Conservation (phyloP, 148 eudicot species). For the Suaeda aralocaspica region DNA sequence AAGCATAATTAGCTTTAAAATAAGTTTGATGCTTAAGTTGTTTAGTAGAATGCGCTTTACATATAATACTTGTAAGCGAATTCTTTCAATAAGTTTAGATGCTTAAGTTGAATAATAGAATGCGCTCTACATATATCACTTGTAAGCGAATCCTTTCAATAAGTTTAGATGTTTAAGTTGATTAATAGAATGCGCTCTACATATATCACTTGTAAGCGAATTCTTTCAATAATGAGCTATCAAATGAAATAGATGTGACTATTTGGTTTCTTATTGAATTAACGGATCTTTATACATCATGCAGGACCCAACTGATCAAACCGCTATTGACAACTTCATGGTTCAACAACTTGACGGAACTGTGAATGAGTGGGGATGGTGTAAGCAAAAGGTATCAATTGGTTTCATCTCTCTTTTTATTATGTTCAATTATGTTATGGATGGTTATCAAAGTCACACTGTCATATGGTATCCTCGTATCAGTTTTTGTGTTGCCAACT, state of each 20-base stretch:
- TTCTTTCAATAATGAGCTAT: not conserved
- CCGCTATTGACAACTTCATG: slow-evolving; percentile 86
- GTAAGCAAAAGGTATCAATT: slow-evolving; percentile 87
- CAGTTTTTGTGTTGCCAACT: too few relatives aligned
- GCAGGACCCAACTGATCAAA: slow-evolving; percentile 85
- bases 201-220: not conserved
- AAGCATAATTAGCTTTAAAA: too few relatives aligned
- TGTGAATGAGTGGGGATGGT: slow-evolving; percentile 98
- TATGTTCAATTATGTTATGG: not conserved
- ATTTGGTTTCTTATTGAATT: not conserved
- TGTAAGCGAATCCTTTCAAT: too few relatives aligned
- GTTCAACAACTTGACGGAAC: slow-evolving; percentile 97
- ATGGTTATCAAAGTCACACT: not conserved
- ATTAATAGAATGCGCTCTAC: too few relatives aligned
- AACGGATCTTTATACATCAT: slow-evolving; percentile 6
- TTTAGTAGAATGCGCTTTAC: too few relatives aligned
- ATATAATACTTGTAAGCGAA: too few relatives aligned
- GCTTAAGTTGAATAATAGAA: too few relatives aligned
- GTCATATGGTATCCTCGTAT: not conserved
- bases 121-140: too few relatives aligned
- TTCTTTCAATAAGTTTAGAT: too few relatives aligned
- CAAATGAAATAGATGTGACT: not conserved
- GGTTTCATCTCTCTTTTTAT: not conserved
- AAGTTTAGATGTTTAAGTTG: too few relatives aligned
- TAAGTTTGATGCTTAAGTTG: too few relatives aligned